These are phyloP conservation scores for Sporothrix brasiliensis DNA, from an alignment of 2,329 filamentous ascomycete species.

Conservation along the genomic window DNA sequence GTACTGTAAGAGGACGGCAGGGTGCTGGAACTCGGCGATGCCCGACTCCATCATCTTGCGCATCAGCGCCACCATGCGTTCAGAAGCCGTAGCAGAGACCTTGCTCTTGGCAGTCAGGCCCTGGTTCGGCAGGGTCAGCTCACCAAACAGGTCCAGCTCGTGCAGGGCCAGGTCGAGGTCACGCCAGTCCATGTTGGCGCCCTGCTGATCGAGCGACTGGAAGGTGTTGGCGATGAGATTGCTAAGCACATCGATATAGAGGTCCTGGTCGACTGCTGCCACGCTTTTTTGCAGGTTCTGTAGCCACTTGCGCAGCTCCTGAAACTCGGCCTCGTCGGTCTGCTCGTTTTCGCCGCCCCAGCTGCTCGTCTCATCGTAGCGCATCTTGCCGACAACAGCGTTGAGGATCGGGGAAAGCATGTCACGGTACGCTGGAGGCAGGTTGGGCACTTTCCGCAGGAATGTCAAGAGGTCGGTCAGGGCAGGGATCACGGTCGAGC, in stretches of 20 bases:
- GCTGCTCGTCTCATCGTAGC: conserved; percentile 89
- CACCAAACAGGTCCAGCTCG: conserved; percentile 95
- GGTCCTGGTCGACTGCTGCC: conserved; percentile 80
- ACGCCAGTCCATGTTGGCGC: conserved; percentile 82
- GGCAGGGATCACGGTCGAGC: conserved; percentile 90
- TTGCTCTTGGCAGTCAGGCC: conserved; percentile 84
- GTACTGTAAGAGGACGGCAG: conserved; percentile 90
- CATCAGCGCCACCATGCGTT: conserved; percentile 90
- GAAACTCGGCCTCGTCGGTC: conserved; percentile 96
- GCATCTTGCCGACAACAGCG: conserved; percentile 93
- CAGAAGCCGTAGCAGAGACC: conserved; percentile 75
- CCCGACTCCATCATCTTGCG: conserved; percentile 90
- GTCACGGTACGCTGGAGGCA: conserved; percentile 74
- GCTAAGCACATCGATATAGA: conserved; percentile 88
- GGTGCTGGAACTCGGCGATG: conserved; percentile 82
- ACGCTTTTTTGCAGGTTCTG: conserved; percentile 92
- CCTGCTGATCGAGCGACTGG: conserved; percentile 72
- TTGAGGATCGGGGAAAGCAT: conserved; percentile 88
- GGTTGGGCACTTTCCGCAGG: conserved; percentile 74
- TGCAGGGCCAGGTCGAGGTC: conserved; percentile 91
- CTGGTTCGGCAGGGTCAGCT: conserved; percentile 85
- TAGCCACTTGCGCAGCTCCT: conserved; percentile 86
- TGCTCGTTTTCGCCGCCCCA: conserved; percentile 95
- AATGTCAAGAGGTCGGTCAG: conserved; percentile 91
- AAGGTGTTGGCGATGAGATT: conserved; percentile 88